Evolutionary conservation across 2,329 filamentous ascomycete species (phyloP), one percentile per base, ranked within the genome.

Genomic region (Cladosporium sp.): DNA sequence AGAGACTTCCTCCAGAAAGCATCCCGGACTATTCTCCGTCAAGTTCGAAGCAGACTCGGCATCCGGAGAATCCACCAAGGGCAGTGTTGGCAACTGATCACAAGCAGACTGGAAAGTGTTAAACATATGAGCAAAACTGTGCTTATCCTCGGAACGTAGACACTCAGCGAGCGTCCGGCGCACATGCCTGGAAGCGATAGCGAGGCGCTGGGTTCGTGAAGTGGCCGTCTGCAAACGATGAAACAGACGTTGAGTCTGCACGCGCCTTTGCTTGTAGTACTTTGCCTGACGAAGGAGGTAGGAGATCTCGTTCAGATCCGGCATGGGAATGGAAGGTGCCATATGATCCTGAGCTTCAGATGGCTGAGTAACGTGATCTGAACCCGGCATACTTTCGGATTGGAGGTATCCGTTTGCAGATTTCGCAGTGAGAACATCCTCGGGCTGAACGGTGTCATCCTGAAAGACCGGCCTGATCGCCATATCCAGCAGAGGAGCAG

Each of bases 211-310:
- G 64, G 87, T 90, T 60, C 92, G 78, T 39, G 88, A 88, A 43
- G 87, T 89, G 19, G 88, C 89, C 55, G 92, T 84, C 61, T 92
- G 78, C 69, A 84, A 89, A 69, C 87, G 82, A 72, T 92, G 88
- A 55, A 94, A 80, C 59, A 88, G 86, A 64, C 88, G 80, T 65
- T 89, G 83, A 47, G 87, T 88, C 70, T 88, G 87, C 64, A 83
- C 81, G 75, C 88, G 85, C 79, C 90, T 89, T 79, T 88, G 88
- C 79, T 90, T 87, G 75, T 93, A 89, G 72, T 92, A 91, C 68
- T 87, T 88, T 71, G 88, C 88, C 62, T 92, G 78, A 61, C 88
- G 85, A 64, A 91, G 88, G 67, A 92, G 75, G 72, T 92, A 88
- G 54, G 88, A 88, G 65, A 93, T 83, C 74, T 92, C 88, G 68